phyloP scores from a whole-genome alignment of 2,329 filamentous ascomycete species.

The Aspergillus alliaceus region DNA sequence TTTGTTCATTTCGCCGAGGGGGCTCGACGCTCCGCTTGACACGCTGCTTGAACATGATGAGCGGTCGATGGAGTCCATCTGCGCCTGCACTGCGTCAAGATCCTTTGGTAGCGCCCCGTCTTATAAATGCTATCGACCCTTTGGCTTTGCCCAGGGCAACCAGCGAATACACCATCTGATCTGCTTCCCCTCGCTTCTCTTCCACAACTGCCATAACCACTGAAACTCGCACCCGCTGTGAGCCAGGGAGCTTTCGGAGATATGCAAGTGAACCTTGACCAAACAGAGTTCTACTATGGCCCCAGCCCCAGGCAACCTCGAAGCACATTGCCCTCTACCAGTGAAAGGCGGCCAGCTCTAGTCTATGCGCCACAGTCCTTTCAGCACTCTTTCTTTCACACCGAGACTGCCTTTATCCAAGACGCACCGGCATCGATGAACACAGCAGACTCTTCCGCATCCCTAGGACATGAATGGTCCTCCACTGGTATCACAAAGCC shows the following conservation, averaged over 20 bases:
- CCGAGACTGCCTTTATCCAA: not conserved
- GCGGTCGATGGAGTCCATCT: not conserved
- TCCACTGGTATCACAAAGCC: not conserved
- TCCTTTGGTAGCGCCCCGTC: not conserved
- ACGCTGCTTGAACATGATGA: not conserved
- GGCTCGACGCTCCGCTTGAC: not conserved
- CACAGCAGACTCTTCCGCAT: not conserved
- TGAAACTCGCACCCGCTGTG: not conserved
- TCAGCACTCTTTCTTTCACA: not conserved
- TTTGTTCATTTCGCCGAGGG: not conserved
- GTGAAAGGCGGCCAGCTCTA: not conserved
- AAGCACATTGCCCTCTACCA: not conserved
- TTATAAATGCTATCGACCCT: not conserved
- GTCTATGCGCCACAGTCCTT: not conserved
- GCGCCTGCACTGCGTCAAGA: not conserved
- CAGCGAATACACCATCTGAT: not conserved
- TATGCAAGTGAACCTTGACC: not conserved
- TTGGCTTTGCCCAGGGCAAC: not conserved
- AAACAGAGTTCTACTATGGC: not conserved
- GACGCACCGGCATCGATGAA: not conserved
- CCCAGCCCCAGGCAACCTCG: not conserved
- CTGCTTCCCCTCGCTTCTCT: not conserved
- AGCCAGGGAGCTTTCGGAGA: not conserved
- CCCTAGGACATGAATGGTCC: not conserved
- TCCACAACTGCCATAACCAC: not conserved